Evolutionary conservation across 2,329 filamentous ascomycete genomes (phyloP), one percentile per base, ranked within the genome.

Genomic region (Aspergillus amoenus): DNA sequence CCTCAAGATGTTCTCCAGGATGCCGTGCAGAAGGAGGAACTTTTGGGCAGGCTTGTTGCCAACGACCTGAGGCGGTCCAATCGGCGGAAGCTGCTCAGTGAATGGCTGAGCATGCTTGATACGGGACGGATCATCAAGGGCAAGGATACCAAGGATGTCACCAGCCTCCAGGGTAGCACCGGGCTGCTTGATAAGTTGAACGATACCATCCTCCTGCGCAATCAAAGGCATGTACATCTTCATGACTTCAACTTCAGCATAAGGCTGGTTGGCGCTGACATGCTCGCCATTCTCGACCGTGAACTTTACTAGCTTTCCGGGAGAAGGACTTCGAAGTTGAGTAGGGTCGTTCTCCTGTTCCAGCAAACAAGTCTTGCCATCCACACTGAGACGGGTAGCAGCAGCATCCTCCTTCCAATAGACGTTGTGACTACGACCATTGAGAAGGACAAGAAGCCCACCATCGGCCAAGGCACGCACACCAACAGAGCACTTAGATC

Each of bases 181-280:
- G 61, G 94, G 94, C 79, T 97, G 94, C 85, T 99, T 99, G 82
- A 99, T 96, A 69, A 99, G 85, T 80, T 97, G 94, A 56, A 99
- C 93, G 54, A 96, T 84, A 81, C 94, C 94, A 68, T 96, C 94
- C 76, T 99, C 94, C 72, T 93, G 89, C 3, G 94, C 90, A 60
- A 99, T 84, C 55, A 99, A 83, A 70, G 94, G 94, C 94, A 99
- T 99, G 84, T 97, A 97, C 94, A 99, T 99, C 84, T 99, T 99
- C 94, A 99, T 99, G 78, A 99, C 94, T 79, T 99, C 94, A 41
- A 99, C 93, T 76, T 99, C 94, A 55, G 94, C 94, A 71, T 92
- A 99, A 34, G 93, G 82, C 76, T 97, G 90, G 56, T 93, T 93
- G 67, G 95, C 91, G 76, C 86, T 88, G 76, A 99, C 87, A 74